Percentiles rank a stretch among this genome's conserved stretches.
These are phyloP conservation scores for Cyclotella baltica DNA, from an alignment of 108 stramenopile species.

Conservation along the genomic window DNA sequence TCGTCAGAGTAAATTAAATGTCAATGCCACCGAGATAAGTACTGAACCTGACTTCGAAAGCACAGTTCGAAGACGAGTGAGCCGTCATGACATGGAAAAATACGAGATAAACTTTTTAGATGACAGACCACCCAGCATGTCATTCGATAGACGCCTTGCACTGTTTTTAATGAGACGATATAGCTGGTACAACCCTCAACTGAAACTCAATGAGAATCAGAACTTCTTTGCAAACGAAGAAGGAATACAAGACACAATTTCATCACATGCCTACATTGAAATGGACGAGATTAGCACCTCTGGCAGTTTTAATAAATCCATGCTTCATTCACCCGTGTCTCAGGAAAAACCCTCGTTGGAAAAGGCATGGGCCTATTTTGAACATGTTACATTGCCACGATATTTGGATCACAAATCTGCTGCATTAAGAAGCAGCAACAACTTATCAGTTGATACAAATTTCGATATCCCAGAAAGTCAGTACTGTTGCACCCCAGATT, in stretches of 20 bases:
- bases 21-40: too few species aligned
- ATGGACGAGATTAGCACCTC: background rate
- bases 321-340: background rate
- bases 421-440: too few species aligned
- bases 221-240: background rate
- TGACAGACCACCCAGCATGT: background rate
- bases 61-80: too few species aligned
- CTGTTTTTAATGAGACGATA: constrained; percentile 8
- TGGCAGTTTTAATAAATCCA: background rate
- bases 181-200: background rate
- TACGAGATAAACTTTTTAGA: background rate
- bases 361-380: constrained; percentile 5
- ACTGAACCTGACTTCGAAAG: too few species aligned
- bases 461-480: background rate
- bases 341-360: background rate
- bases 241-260: background rate
- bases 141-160: background rate
- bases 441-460: too few species aligned
- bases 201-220: background rate
- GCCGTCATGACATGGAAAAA: constrained; percentile 1
- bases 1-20: too few species aligned
- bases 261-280: background rate
- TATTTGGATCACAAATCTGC: constrained; percentile 1
- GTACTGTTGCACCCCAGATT: background rate
- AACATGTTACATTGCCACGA: background rate